A percentile compares a stretch with the other conserved stretches of the same genome.
Conservation (phyloP, 441 rosid genomes). For the Populus hybrid region DNA sequence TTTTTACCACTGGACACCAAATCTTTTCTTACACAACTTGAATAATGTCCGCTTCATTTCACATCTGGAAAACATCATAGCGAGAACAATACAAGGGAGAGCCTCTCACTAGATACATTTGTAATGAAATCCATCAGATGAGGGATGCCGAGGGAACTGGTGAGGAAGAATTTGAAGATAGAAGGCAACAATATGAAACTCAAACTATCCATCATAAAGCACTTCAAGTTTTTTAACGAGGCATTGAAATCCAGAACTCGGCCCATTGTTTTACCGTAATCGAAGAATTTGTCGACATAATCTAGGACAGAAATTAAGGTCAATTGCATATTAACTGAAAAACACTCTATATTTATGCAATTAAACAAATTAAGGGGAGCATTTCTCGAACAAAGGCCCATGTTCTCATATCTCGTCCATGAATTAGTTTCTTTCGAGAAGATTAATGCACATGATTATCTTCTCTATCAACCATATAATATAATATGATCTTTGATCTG, state of each 20-base stretch:
- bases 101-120: too few species aligned
- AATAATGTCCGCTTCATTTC: too few species aligned
- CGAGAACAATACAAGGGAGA: too few species aligned
- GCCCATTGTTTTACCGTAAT: conserved; percentile 1
- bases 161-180: too few species aligned
- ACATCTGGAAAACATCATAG: too few species aligned
- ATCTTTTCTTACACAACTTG: too few species aligned
- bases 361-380: neutral
- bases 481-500: conserved; percentile 1
- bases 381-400: conserved; percentile 20
- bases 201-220: too few species aligned
- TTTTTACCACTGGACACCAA: too few species aligned
- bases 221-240: too few species aligned
- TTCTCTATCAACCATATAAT: conserved; percentile 8
- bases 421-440: neutral
- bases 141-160: too few species aligned
- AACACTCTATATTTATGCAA: neutral
- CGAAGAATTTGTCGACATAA: conserved; percentile 14
- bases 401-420: conserved; percentile 24
- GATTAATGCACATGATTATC: conserved; percentile 16
- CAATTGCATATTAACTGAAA: neutral
- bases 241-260: neutral
- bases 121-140: too few species aligned
- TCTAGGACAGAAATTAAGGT: conserved; percentile 20
- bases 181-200: too few species aligned